These are phyloP conservation scores for Zoysia matrella DNA, from an alignment of 202 grass and related monocot genomes.

Conservation along the genomic window DNA sequence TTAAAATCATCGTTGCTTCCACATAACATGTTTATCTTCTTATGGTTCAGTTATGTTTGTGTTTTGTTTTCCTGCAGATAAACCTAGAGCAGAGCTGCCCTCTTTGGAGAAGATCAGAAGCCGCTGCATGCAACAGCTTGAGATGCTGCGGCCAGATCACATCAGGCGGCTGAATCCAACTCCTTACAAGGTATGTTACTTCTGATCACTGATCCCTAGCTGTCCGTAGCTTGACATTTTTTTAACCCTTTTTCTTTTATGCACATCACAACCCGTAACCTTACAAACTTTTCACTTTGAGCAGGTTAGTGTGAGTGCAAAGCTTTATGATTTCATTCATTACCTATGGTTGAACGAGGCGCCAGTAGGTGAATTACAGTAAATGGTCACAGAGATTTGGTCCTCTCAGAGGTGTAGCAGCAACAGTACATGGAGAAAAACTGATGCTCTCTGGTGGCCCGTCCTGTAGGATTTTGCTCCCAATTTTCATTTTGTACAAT, in stretches of 20 bases:
- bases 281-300: conserved; percentile 24
- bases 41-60: conserved; percentile 17
- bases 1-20: background rate
- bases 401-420: conserved; percentile 53
- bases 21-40: background rate
- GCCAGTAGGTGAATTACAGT: conserved; percentile 89
- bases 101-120: conserved; percentile 74
- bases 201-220: background rate
- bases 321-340: conserved; percentile 97
- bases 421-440: conserved; percentile 11
- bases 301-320: conserved; percentile 90
- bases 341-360: conserved; percentile 92
- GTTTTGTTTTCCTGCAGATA: conserved; percentile 48
- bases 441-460: conserved; percentile 26
- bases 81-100: conserved; percentile 77
- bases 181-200: conserved; percentile 81
- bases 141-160: conserved; percentile 85
- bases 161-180: conserved; percentile 94
- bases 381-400: conserved; percentile 44
- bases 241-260: background rate
- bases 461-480: conserved; percentile 33
- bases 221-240: background rate
- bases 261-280: background rate
- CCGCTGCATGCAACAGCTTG: conserved; percentile 91
- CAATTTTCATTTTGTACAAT: conserved; percentile 35